A percentile compares a stretch with the other conserved stretches of the same genome.
phyloP scores from a whole-genome alignment of 2,329 filamentous ascomycete genomes.

The Thielaviopsis punctulata region DNA sequence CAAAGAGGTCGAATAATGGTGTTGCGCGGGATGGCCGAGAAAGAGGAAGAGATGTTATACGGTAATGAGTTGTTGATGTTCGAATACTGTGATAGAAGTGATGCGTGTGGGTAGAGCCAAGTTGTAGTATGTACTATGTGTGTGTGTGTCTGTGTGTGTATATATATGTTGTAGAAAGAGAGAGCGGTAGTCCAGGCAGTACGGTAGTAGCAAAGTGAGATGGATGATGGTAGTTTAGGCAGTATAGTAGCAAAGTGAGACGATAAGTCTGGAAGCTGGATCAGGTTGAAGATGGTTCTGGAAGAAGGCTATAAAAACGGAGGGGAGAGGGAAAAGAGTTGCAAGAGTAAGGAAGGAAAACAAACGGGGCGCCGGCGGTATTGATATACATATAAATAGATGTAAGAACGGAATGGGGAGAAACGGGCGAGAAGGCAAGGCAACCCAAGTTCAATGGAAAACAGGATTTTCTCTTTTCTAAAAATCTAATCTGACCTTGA shows the following conservation, averaged over 20 bases:
- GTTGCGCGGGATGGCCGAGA: too few species aligned
- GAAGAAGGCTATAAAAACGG: not conserved
- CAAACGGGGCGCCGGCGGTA: slow-evolving; percentile 13
- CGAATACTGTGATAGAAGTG: too few species aligned
- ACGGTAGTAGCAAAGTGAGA: too few species aligned
- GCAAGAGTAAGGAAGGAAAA: slow-evolving; percentile 10
- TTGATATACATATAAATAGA: not conserved
- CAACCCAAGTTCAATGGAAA: too few species aligned
- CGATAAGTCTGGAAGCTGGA: not conserved
- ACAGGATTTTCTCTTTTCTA: too few species aligned
- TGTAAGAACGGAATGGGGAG: not conserved
- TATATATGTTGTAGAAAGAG: too few species aligned
- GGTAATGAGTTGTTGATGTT: too few species aligned
- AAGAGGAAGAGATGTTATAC: too few species aligned
- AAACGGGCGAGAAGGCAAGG: not conserved
- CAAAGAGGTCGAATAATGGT: not conserved
- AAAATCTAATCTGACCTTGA: too few species aligned
- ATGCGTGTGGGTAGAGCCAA: not conserved
- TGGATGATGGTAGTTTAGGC: not conserved
- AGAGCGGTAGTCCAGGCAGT: too few species aligned
- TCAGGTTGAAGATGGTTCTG: not conserved
- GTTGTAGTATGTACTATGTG: not conserved
- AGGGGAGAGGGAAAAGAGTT: not conserved
- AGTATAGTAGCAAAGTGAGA: not conserved
- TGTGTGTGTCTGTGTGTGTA: not conserved